phyloP scores from a whole-genome alignment of 2,329 filamentous ascomycete genomes.

The Leptodontidium sp. region DNA sequence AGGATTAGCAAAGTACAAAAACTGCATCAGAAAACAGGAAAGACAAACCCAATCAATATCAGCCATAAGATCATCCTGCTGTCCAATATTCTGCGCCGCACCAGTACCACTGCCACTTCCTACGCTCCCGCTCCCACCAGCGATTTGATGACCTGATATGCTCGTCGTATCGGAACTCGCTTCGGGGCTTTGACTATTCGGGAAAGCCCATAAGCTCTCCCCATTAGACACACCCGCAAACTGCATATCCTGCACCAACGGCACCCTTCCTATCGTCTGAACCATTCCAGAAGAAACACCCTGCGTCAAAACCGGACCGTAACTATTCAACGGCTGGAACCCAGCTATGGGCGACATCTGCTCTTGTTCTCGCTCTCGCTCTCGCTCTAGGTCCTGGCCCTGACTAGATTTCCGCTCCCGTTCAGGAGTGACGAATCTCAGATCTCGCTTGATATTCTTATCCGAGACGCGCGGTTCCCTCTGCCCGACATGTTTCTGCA shows the following conservation, averaged over 20 bases:
- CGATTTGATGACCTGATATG: slow-evolving; percentile 34
- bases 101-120: slow-evolving; percentile 24
- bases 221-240: slow-evolving; percentile 58
- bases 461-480: slow-evolving; percentile 33
- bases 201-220: slow-evolving; percentile 55
- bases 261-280: slow-evolving; percentile 19
- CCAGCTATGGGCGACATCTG: slow-evolving; percentile 7
- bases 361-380: slow-evolving; percentile 14
- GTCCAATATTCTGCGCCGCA: slow-evolving; percentile 34
- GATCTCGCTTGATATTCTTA: slow-evolving; percentile 20
- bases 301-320: background rate
- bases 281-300: slow-evolving; percentile 1
- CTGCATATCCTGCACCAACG: slow-evolving; percentile 40
- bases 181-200: slow-evolving; percentile 52
- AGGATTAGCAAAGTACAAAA: background rate
- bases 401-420: background rate
- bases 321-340: background rate
- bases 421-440: slow-evolving; percentile 6
- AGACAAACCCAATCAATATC: slow-evolving; percentile 72
- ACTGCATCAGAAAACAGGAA: background rate
- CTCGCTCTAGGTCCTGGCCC: background rate
- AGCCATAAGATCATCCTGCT: slow-evolving; percentile 51
- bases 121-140: background rate
- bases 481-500: slow-evolving; percentile 44
- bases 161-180: slow-evolving; percentile 54